These are phyloP conservation scores for Coniochaeta ligniaria DNA, from an alignment of 2,329 filamentous ascomycete species.

Conservation along the genomic window DNA sequence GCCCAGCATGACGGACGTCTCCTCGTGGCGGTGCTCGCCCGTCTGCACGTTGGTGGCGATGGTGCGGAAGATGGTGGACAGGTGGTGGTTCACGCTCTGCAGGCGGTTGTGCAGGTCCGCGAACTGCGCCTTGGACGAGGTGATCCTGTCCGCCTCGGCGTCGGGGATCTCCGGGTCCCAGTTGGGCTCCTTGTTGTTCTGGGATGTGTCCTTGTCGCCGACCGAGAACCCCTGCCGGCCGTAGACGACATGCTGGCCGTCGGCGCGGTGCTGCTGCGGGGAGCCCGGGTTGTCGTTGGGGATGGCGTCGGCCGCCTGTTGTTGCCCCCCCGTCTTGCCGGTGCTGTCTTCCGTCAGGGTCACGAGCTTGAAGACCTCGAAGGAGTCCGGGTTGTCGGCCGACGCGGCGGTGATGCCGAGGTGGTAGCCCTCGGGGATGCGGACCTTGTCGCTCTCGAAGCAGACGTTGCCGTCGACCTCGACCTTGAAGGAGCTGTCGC, in stretches of 20 bases:
- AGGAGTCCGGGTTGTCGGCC: constrained; percentile 87
- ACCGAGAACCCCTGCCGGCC: constrained; percentile 3
- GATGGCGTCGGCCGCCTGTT: constrained; percentile 8
- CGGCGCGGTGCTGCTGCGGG: constrained; percentile 19
- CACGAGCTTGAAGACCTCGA: constrained; percentile 84
- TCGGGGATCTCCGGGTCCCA: constrained; percentile 39
- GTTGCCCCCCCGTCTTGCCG: constrained; percentile 2
- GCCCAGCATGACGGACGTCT: constrained; percentile 40
- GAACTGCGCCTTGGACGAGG: constrained; percentile 58
- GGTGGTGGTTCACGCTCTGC: constrained; percentile 63
- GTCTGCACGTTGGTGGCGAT: constrained; percentile 42
- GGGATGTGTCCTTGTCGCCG: constrained; percentile 10
- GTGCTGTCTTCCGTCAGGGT: constrained; percentile 51
- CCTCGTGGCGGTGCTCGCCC: constrained; percentile 49
- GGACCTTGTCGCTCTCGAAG: constrained; percentile 76
- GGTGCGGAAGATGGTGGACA: constrained; percentile 54
- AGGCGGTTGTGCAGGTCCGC: constrained; percentile 79
- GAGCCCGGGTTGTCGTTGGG: constrained; percentile 16
- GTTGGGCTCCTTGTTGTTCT: constrained; percentile 18
- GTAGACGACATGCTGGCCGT: constrained; percentile 13
- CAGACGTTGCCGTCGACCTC: constrained; percentile 73
- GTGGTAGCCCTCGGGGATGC: constrained; percentile 71
- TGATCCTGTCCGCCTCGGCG: constrained; percentile 36
- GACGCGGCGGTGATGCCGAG: constrained; percentile 85
- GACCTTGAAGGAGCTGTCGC: constrained; percentile 61